Evolutionary conservation across 2,329 filamentous ascomycete species (phyloP).

Genomic region (Exserohilum turcica): DNA sequence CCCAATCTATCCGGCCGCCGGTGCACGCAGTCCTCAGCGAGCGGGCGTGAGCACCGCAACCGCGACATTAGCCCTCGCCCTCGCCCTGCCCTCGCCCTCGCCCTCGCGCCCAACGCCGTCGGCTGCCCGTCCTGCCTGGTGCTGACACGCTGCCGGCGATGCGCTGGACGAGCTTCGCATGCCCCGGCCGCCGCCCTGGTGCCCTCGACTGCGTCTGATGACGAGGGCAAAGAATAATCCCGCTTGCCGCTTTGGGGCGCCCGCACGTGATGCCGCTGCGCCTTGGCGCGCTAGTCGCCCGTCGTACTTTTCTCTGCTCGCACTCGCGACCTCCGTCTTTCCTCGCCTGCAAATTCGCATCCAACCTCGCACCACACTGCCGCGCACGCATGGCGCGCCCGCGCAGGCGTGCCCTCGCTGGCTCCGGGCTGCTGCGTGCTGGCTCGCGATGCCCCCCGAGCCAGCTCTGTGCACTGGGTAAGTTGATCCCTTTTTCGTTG

Average conservation of each 20-base stretch:
- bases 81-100: no score
- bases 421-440: constrained; percentile 9
- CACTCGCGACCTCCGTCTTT: constrained; percentile 17
- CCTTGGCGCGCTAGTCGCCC: constrained; percentile 24
- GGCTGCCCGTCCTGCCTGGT: not conserved
- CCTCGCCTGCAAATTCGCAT: constrained; percentile 3
- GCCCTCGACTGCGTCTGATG: constrained; percentile 6
- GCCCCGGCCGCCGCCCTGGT: not conserved
- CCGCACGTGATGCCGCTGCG: constrained; percentile 9
- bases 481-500: constrained; percentile 14
- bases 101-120: not conserved
- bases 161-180: not conserved
- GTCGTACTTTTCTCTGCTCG: constrained; percentile 29
- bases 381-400: not conserved
- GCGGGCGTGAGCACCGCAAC: not conserved
- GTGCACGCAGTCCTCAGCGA: constrained; percentile 1
- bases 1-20: constrained; percentile 19
- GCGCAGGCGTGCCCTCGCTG: constrained; percentile 7
- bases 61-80: no score
- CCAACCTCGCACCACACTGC: not conserved
- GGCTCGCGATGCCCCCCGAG: constrained; percentile 1
- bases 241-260: constrained; percentile 10
- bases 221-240: constrained; percentile 16
- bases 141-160: not conserved
- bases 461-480: constrained; percentile 9